phyloP scores from a whole-genome alignment of 345 rosid species.

The Eucalyptus erythrocorys region DNA sequence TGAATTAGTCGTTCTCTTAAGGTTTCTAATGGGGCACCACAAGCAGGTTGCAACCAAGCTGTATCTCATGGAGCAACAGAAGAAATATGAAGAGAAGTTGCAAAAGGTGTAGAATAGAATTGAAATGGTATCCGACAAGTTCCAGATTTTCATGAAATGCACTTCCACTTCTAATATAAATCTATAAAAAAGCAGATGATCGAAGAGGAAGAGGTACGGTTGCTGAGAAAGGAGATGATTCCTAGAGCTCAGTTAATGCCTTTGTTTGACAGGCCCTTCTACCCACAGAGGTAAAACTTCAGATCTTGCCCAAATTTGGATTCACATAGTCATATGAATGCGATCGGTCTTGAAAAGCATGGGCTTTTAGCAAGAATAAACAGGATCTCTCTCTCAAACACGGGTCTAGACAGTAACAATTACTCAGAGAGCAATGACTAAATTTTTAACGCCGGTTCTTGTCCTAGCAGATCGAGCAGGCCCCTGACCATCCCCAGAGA shows the following conservation, averaged over 20 bases:
- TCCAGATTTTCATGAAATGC: not conserved
- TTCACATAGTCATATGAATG: not conserved
- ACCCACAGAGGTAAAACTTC: constrained; percentile 40
- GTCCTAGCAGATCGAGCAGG: constrained; percentile 49
- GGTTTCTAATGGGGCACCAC: not conserved
- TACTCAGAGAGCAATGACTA: too few relatives aligned
- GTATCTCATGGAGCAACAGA: constrained; percentile 39
- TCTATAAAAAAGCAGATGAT: constrained; percentile 31
- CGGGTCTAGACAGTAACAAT: not conserved
- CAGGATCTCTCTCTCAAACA: not conserved
- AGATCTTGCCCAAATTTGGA: not conserved
- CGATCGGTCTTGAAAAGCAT: not conserved
- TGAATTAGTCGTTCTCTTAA: not conserved
- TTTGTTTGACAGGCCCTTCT: constrained; percentile 68
- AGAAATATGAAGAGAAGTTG: constrained; percentile 49
- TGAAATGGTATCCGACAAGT: not conserved
- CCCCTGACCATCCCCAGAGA: constrained; percentile 70
- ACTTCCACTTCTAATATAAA: not conserved
- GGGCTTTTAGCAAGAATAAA: not conserved
- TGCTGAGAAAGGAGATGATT: constrained; percentile 76
- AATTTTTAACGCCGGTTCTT: not conserved
- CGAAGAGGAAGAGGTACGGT: constrained; percentile 66
- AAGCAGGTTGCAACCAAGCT: constrained; percentile 70
- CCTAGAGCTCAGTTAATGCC: constrained; percentile 96
- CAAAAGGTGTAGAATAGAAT: constrained; percentile 33